Evolutionary conservation across 2,329 filamentous ascomycete genomes (phyloP).

Genomic region (Shiraia bambusicola): DNA sequence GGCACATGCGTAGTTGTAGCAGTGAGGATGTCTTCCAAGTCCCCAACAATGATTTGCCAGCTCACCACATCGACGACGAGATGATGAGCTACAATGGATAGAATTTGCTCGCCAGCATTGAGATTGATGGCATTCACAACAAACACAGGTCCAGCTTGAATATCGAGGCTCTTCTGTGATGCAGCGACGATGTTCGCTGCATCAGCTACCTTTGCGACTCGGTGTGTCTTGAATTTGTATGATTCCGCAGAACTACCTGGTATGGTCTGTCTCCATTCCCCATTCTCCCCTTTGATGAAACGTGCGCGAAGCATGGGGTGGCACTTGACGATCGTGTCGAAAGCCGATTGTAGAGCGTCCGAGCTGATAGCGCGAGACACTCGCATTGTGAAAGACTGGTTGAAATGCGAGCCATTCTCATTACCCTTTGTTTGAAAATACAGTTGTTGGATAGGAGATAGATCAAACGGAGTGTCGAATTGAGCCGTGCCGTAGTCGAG

Average conservation of each 20-base stretch:
- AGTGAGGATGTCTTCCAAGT: conserved; percentile 35
- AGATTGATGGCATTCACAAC: conserved; percentile 27
- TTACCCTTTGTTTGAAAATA: conserved; percentile 42
- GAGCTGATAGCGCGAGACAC: conserved; percentile 31
- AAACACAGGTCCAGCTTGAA: conserved; percentile 33
- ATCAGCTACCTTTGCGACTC: conserved; percentile 6
- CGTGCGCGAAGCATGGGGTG: conserved; percentile 41
- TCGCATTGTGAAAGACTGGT: conserved; percentile 49
- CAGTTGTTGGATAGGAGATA: conserved; percentile 51
- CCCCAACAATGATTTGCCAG: conserved; percentile 36
- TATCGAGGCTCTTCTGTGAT: conserved; percentile 32
- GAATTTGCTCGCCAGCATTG: conserved; percentile 17
- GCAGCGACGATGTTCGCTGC: conserved; percentile 18
- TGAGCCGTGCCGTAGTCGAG: conserved; percentile 17
- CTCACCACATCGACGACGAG: conserved; percentile 39
- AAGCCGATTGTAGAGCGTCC: conserved; percentile 21
- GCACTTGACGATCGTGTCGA: conserved; percentile 27
- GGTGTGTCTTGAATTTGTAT: conserved; percentile 24
- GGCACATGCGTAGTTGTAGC: conserved; percentile 10
- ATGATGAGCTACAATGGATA: conserved; percentile 37
- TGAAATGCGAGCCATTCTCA: conserved; percentile 45
- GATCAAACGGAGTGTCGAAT: conserved; percentile 38
- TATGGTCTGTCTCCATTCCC: conserved; percentile 29
- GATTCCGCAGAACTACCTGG: conserved; percentile 8
- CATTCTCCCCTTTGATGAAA: conserved; percentile 17